A percentile compares a stretch with the other conserved stretches of the same genome.
phyloP scores from a whole-genome alignment of 192 early-diverging fungal species.

The Linnemannia zychae region DNA sequence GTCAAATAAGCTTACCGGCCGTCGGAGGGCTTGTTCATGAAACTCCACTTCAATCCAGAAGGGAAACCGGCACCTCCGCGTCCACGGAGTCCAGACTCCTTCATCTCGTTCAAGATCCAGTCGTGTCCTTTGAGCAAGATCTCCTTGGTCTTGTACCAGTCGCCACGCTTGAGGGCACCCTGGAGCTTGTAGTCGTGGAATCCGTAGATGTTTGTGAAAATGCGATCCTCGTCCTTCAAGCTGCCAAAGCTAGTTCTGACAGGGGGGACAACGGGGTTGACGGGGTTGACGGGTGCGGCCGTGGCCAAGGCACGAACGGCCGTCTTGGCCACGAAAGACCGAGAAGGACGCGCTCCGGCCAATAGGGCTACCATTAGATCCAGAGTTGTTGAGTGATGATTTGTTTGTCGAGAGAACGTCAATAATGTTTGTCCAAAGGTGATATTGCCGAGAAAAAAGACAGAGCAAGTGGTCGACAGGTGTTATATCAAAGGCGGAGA shows the following conservation, averaged over 20 bases:
- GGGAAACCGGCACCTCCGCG: conserved; percentile 99
- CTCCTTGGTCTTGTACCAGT: conserved; percentile 99
- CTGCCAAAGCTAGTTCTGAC: conserved; percentile 77
- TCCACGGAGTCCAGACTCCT: conserved; percentile 91
- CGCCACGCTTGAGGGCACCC: conserved; percentile 93
- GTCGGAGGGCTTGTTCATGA: conserved; percentile 96
- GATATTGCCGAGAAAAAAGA: not conserved
- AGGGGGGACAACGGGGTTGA: conserved; percentile 49
- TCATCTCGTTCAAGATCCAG: conserved; percentile 97
- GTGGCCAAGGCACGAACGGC: conserved; percentile 35
- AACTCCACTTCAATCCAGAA: conserved; percentile 98
- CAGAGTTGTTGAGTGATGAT: conserved; percentile 6
- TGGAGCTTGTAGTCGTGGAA: conserved; percentile 87
- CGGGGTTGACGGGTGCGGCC: conserved; percentile 45
- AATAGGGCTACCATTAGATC: conserved; percentile 40
- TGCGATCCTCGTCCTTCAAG: conserved; percentile 93
- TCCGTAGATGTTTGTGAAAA: conserved; percentile 97
- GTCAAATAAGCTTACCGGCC: conserved; percentile 65
- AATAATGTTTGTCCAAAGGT: not conserved
- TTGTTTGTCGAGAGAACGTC: not conserved
- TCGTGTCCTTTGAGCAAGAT: conserved; percentile 91
- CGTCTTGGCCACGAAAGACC: conserved; percentile 57
- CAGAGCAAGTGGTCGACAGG: not conserved
- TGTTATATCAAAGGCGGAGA: not conserved
- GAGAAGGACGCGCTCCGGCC: conserved; percentile 27